A percentile compares a stretch with the other conserved stretches of the same genome.
These are phyloP conservation scores for Vaccinium vitisidaea DNA, from an alignment of 148 eudicot genomes.

Conservation along the genomic window DNA sequence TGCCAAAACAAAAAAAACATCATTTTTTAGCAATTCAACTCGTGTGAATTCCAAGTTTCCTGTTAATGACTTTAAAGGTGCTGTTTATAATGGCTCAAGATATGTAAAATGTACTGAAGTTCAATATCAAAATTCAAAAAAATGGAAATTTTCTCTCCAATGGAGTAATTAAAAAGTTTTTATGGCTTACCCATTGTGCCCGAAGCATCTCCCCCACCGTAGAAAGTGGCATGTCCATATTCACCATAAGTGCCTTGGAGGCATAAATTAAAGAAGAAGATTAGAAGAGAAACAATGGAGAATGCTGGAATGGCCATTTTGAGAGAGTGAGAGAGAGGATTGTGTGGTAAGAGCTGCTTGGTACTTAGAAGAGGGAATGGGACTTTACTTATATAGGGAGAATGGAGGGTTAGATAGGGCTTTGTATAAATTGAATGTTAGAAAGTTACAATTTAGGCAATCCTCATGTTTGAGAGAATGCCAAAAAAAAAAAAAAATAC, in stretches of 20 bases:
- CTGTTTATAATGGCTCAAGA: too few relatives aligned
- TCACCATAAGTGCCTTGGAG: conserved; percentile 28
- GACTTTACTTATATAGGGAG: conserved; percentile 29
- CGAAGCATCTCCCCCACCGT: conserved; percentile 89
- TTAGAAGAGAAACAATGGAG: conserved; percentile 28
- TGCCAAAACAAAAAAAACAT: conserved; percentile 14
- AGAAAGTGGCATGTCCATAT: conserved; percentile 80
- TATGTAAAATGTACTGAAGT: not conserved
- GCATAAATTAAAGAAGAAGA: conserved; percentile 25
- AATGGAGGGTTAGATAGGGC: not conserved
- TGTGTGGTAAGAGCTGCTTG: not conserved
- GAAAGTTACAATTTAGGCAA: conserved; percentile 21
- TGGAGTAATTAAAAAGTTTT: not conserved
- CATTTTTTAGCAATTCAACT: not conserved
- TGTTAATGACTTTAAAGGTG: not conserved
- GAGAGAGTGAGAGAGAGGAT: not conserved
- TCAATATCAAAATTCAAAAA: not conserved
- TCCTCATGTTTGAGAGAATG: not conserved
- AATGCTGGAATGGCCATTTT: conserved; percentile 37
- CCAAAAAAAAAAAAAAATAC: not conserved
- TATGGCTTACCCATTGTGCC: conserved; percentile 82
- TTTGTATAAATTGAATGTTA: not conserved
- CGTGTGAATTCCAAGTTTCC: not conserved
- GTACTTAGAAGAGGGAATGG: not conserved
- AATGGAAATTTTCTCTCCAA: not conserved